Evolutionary conservation across 2,329 filamentous ascomycete species (phyloP).

Genomic region (Penicillium crustosum): DNA sequence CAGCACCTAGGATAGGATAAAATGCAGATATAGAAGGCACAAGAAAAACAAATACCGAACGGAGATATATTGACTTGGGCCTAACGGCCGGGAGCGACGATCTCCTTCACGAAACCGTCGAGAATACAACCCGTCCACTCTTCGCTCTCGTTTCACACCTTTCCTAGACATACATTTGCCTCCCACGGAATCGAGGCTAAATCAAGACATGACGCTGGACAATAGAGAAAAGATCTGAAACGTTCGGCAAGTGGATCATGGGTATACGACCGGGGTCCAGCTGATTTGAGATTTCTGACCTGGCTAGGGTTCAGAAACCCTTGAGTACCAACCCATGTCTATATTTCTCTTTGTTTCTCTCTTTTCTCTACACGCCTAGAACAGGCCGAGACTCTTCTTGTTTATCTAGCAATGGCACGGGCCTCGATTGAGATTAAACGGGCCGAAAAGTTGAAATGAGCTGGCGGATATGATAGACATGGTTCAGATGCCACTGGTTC

Average conservation of each 20-base stretch:
- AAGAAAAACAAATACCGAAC: not conserved
- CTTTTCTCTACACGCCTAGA: not conserved
- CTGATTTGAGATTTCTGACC: slow-evolving; percentile 15
- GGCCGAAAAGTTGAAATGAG: slow-evolving; percentile 9
- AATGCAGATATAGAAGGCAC: not conserved
- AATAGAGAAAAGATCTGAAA: slow-evolving; percentile 22
- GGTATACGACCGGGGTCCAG: not conserved
- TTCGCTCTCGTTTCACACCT: slow-evolving; percentile 7
- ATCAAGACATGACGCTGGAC: slow-evolving; percentile 9
- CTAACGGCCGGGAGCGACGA: not conserved
- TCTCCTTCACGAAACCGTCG: not conserved
- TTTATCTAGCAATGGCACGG: not conserved
- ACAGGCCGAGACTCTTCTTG: not conserved
- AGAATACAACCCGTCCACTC: slow-evolving; percentile 1
- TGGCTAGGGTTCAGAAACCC: slow-evolving; percentile 21
- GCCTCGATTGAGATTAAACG: slow-evolving; percentile 6
- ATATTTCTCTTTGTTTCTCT: slow-evolving; percentile 2
- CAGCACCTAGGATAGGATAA: not conserved
- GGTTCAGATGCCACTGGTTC: not conserved
- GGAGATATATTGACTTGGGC: not conserved
- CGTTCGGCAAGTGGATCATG: slow-evolving; percentile 23
- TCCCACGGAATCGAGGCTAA: slow-evolving; percentile 12
- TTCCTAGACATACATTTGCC: slow-evolving; percentile 1
- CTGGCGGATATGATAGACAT: slow-evolving; percentile 11
- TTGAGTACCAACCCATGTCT: slow-evolving; percentile 16